Evolutionary conservation across 768 basidiomycete genomes (phyloP), one percentile per base, ranked within the genome.

Genomic region (Calocybe indica): DNA sequence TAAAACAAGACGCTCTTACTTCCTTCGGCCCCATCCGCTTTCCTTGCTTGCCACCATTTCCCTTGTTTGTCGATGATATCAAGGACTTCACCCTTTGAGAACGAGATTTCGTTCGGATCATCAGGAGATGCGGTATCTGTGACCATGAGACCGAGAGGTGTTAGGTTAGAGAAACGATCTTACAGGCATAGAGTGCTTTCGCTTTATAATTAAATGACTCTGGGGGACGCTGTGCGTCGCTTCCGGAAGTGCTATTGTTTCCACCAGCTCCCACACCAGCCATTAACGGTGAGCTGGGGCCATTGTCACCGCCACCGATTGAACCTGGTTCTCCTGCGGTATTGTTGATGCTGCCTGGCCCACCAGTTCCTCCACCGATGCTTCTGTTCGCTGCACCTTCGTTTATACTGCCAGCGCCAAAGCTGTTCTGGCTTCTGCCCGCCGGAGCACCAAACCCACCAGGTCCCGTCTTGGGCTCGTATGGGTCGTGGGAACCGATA

Each of bases 81-180:
- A 52, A 98, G 78, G 36, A 92, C 73, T 59, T 97, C 95, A 46
- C 92, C 92, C 64, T 97, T 97, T 44, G 70, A 59, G 66, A 99
- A 97, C 41, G 90, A 89, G 36, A 99, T 87, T 68, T 99, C 96
- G 60, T 90, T 96, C 9, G 94, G 90, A 64, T 99, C 96, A 49
- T 97, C 94, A 29, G 88, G 72, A 2, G 88, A 91, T n/a, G 93
- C 95, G 42, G 79, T 80, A 70, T 99, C 95, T 98, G 66, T 29
- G 37, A 35, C 54, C 55, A 42, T 12, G 35, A 46, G 53, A 67
- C 28, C 62, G 52, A 54, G 40, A 43, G 15, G 3, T 37, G 29
- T 46, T 49, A 54, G 14, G 42, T 49, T 39, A 51, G 47, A 7
- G 7, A 10, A 1, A 5, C 35, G 9, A 43, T 72, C 83, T 63